phyloP scores from a whole-genome alignment of 2,329 filamentous ascomycete species.

The Rhynchosporium graminicola region DNA sequence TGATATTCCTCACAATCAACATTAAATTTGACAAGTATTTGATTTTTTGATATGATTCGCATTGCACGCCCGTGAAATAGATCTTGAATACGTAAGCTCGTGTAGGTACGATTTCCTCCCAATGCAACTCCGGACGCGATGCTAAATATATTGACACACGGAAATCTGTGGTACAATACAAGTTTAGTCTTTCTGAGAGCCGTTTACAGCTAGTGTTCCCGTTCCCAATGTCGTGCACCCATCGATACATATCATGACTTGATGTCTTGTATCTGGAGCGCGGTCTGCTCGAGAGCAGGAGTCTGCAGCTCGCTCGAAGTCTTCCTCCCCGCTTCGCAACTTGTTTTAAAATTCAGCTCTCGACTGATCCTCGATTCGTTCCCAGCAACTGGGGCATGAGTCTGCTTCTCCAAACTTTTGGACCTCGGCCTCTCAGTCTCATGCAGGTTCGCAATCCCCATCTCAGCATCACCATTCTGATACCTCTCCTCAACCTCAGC shows the following conservation, averaged over 20 bases:
- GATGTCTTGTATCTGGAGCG: neutral
- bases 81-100: neutral
- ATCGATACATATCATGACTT: neutral
- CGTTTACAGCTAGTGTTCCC: neutral
- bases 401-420: neutral
- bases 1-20: too few species aligned
- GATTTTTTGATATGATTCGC: neutral
- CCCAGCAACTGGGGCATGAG: neutral
- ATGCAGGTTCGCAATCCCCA: neutral
- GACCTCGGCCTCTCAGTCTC: neutral
- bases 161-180: neutral
- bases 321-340: neutral
- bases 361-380: slow-evolving; percentile 5
- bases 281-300: neutral
- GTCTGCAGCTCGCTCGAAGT: neutral
- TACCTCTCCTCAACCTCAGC: slow-evolving; percentile 10
- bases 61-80: neutral
- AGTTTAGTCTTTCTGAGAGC: neutral
- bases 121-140: slow-evolving; percentile 8
- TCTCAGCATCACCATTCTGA: slow-evolving; percentile 14
- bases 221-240: neutral
- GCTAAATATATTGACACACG: neutral
- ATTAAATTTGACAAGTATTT: neutral
- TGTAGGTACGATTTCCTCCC: neutral
- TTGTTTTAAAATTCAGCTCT: neutral